Base-by-base conservation (phyloP, 352 stramenopile genomes). In the Phytopythium vexans region DNA sequence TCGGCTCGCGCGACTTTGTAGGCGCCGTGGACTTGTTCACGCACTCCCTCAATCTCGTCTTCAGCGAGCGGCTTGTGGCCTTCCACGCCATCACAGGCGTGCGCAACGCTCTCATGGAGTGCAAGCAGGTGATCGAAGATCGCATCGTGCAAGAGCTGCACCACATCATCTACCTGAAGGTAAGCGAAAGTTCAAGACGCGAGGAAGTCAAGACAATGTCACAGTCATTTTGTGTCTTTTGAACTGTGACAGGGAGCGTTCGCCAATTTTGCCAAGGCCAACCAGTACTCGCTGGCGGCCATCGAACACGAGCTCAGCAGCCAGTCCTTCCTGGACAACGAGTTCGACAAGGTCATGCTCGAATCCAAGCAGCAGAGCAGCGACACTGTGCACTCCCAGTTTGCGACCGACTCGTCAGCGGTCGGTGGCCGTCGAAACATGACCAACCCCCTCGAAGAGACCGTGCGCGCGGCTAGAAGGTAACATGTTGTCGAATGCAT, bases 101-200 rank as follows among this genome's bases (percentile, higher is more conserved):
- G 32, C 77, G 83, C 33, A 89, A 89, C 35, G 66, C 82, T 12
- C 65, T 94, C 48, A 92, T 94, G 77, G 83, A 92, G 59, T 94
- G 77, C 65, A 94, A 94, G 46, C 81, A 92, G 66, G 67, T 72
- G 2, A 91, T 94, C 40, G 79, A 92, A 62, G 82, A 92, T 39
- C 71, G 84, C 41, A 59, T 94, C 21, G 76, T 91, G n/a, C 66
- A 76, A 8, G 77, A 88, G 41, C 72, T 94, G 8, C 73, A 91
- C 46, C 66, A 71, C 53, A 62, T 85, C 32, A 80, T 92, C 42
- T 94, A 89, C 54, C 68, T 89, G 21, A 88, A 91, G 62, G 75
- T 80, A 37, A 9, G 6, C 21, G 21, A 27, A 27, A 27, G 21
- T 27, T 27, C 21, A 27, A 27, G 21, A 27, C 21, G 21, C 21